phyloP scores from a whole-genome alignment of 768 basidiomycete genomes.

The Kwoniella sp. region DNA sequence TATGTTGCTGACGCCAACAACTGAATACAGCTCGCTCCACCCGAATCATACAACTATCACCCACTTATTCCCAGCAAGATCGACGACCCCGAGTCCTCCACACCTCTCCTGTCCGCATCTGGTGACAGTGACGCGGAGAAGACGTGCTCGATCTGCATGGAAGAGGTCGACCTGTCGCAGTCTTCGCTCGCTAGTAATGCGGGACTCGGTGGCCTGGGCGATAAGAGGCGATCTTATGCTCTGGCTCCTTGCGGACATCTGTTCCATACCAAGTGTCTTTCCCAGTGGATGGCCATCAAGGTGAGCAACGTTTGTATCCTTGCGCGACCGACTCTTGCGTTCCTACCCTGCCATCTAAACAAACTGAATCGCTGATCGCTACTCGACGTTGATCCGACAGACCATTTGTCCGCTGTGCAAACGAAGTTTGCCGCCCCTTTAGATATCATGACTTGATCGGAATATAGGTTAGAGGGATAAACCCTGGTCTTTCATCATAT shows the following conservation, averaged over 20 bases:
- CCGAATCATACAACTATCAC: slow-evolving; percentile 80
- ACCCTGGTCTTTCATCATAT: no score
- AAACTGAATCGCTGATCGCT: slow-evolving; percentile 64
- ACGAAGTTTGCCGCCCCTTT: slow-evolving; percentile 77
- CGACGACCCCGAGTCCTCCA: slow-evolving; percentile 70
- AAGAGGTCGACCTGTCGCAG: slow-evolving; percentile 66
- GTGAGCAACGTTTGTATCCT: slow-evolving; percentile 61
- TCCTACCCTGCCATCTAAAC: slow-evolving; percentile 57
- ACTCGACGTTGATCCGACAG: slow-evolving; percentile 56
- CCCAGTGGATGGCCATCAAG: slow-evolving; percentile 59
- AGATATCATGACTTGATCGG: slow-evolving; percentile 16
- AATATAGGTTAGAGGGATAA: no score
- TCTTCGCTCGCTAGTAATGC: slow-evolving; percentile 56
- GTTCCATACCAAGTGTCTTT: slow-evolving; percentile 86
- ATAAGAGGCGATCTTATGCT: slow-evolving; percentile 62
- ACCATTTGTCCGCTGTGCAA: slow-evolving; percentile 93
- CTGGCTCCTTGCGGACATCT: slow-evolving; percentile 86
- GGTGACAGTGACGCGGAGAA: slow-evolving; percentile 57
- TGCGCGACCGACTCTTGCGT: slow-evolving; percentile 7
- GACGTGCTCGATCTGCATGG: slow-evolving; percentile 94
- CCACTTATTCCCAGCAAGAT: slow-evolving; percentile 68
- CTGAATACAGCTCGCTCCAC: slow-evolving; percentile 60
- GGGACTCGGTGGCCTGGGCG: slow-evolving; percentile 54
- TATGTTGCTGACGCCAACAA: not conserved
- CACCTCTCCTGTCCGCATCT: slow-evolving; percentile 49